Base-by-base conservation (phyloP, 257 asterid genomes). In the Ligustrum vulgare region DNA sequence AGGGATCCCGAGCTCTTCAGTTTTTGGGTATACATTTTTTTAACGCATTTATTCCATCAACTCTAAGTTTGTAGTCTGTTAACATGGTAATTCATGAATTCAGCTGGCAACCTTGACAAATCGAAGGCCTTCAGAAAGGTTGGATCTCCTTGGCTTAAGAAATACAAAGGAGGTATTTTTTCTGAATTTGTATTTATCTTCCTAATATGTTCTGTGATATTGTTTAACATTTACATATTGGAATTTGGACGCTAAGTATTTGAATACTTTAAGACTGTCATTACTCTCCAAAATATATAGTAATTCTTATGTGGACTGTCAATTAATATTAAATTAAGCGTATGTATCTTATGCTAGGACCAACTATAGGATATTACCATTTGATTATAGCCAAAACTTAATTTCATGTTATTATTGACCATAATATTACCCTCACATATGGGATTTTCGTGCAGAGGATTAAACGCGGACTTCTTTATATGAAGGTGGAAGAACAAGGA, bases 1-100 rank as follows among this genome's bases (percentile, higher is more conserved):
- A 86, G 69, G 71, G 96, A 95, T 81, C 96, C 96, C 4, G 99
- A 91, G 84, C 88, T 87, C 72, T 91, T 95, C 80, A 95, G 98
- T 87, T 95, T 95, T 80, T 95, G 99, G 99, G 99, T 95, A 95
- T 66, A 75, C 63, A 51, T 43, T 22, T 78, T 43, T 22, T 78
- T 37, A 54, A 25, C 66, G 34, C 54, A 63, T 56, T 20, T 69
- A 20, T 82, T 78, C 37, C 72, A 37, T 8, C 23, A 31, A 56
- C 18, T 43, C 43, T 54, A 23, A 58, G 35, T 54, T 58, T 33
- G 43, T 36, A 36, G 28, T 51, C 64, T 56, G 49, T 68, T 65
- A 72, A 56, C 69, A 70, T 72, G 69, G 28, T 43, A 6, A 51
- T 70, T n/a, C 75, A 41, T 77, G 35, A 68, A 76, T 87, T 90